Evolutionary conservation across 148 eudicot species (phyloP).

Genomic region (Polygonum aviculare): DNA sequence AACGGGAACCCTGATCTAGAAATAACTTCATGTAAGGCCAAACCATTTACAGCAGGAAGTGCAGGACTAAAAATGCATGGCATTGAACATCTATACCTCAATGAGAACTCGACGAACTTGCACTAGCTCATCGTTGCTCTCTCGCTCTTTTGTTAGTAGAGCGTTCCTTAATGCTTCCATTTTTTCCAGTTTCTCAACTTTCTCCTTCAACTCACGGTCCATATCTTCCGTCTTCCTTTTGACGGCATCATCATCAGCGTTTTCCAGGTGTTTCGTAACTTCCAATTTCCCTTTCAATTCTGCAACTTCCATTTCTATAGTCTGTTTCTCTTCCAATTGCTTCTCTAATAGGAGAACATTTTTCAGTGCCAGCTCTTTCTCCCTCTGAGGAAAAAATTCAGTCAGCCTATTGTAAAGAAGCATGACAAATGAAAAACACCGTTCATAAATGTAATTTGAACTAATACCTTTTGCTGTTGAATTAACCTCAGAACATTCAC

Average conservation of each 20-base stretch:
- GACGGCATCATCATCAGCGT: slow-evolving; percentile 69
- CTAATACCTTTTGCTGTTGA: slow-evolving; percentile 73
- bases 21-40: background rate
- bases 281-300: slow-evolving; percentile 77
- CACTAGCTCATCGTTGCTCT: slow-evolving; percentile 84
- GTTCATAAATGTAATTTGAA: background rate
- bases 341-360: slow-evolving; percentile 61
- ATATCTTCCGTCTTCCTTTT: slow-evolving; percentile 58
- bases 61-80: background rate
- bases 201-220: slow-evolving; percentile 45
- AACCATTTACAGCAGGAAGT: too few species aligned
- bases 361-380: slow-evolving; percentile 69
- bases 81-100: slow-evolving; percentile 29
- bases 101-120: slow-evolving; percentile 66
- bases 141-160: slow-evolving; percentile 48
- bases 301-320: slow-evolving; percentile 71
- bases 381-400: slow-evolving; percentile 47
- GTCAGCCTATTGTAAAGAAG: slow-evolving; percentile 6
- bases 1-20: background rate
- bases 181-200: slow-evolving; percentile 39
- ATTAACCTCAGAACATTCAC: slow-evolving; percentile 66
- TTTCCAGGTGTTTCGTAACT: slow-evolving; percentile 73
- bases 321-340: slow-evolving; percentile 70
- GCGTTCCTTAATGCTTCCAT: slow-evolving; percentile 44
- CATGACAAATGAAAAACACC: background rate